phyloP scores from a whole-genome alignment of 2,329 filamentous ascomycete genomes.

The Apiospora arundinis region DNA sequence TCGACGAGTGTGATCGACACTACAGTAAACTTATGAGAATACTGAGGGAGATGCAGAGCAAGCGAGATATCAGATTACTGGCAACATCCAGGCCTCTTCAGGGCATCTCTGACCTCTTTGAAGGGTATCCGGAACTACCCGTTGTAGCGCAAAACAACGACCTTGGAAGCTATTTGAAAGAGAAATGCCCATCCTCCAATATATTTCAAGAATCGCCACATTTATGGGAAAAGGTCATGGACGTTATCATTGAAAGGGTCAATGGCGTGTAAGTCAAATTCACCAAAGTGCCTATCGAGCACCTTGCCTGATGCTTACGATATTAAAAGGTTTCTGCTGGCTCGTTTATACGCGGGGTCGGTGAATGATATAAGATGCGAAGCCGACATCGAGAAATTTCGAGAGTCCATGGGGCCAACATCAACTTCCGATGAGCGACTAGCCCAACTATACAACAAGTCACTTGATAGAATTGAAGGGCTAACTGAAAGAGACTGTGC shows the following conservation, averaged over 20 bases:
- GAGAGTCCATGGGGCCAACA: background rate
- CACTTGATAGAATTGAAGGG: background rate
- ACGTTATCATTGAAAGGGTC: background rate
- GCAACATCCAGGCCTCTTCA: background rate
- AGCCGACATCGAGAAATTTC: background rate
- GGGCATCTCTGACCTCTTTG: background rate
- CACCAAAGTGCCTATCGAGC: background rate
- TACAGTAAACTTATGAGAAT: fast-evolving
- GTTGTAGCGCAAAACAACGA: background rate
- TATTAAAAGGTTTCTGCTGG: background rate
- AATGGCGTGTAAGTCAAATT: background rate
- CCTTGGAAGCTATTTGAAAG: background rate
- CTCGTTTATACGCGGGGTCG: background rate
- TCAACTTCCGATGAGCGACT: background rate
- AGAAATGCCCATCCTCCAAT: background rate
- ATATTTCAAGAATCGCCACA: background rate
- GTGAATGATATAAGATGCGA: background rate
- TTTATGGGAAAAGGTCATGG: background rate
- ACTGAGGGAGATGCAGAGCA: background rate
- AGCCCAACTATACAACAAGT: background rate
- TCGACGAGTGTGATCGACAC: background rate
- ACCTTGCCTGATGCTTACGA: background rate
- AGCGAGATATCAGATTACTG: background rate
- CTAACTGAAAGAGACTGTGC: background rate
- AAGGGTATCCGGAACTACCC: background rate